A percentile compares a stretch with the other conserved stretches of the same genome.
These are phyloP conservation scores for Amanita exitialis DNA, from an alignment of 768 basidiomycete genomes.

Conservation along the genomic window DNA sequence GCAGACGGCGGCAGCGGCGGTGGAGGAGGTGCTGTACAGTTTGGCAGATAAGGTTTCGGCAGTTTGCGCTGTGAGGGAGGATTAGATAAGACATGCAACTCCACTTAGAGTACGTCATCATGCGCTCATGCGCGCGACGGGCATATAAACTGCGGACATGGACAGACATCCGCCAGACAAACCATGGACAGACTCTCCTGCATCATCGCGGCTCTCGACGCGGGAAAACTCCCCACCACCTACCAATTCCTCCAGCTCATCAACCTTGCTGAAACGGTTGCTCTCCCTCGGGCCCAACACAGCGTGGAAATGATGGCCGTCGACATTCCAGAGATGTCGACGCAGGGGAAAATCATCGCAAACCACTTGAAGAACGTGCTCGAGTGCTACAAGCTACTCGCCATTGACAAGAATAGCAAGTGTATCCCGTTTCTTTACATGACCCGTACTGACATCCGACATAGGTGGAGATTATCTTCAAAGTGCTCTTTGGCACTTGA, in stretches of 20 bases:
- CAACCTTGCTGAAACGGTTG: constrained; percentile 42
- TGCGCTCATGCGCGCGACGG: not conserved
- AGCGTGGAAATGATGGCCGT: constrained; percentile 15
- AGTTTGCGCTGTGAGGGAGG: not conserved
- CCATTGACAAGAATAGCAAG: constrained; percentile 47
- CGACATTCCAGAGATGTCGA: constrained; percentile 29
- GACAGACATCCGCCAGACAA: not conserved
- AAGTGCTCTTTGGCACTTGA: constrained; percentile 55
- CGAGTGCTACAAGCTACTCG: constrained; percentile 46
- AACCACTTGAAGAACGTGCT: constrained; percentile 40
- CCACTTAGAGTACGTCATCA: constrained; percentile 4
- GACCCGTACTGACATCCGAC: not conserved
- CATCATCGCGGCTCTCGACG: constrained; percentile 55
- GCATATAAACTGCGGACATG: not conserved
- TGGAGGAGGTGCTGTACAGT: constrained; percentile 32
- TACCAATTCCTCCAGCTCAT: constrained; percentile 43
- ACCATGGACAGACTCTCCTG: constrained; percentile 57
- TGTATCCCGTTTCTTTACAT: not conserved
- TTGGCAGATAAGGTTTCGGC: constrained; percentile 17
- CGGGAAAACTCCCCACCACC: constrained; percentile 61
- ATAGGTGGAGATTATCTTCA: constrained; percentile 59
- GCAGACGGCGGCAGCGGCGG: constrained; percentile 20
- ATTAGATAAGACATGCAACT: too few species aligned
- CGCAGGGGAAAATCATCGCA: constrained; percentile 44
- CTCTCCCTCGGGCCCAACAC: constrained; percentile 36